Evolutionary conservation across 108 stramenopile species (phyloP).

Genomic region (Nannochloropsis salina): DNA sequence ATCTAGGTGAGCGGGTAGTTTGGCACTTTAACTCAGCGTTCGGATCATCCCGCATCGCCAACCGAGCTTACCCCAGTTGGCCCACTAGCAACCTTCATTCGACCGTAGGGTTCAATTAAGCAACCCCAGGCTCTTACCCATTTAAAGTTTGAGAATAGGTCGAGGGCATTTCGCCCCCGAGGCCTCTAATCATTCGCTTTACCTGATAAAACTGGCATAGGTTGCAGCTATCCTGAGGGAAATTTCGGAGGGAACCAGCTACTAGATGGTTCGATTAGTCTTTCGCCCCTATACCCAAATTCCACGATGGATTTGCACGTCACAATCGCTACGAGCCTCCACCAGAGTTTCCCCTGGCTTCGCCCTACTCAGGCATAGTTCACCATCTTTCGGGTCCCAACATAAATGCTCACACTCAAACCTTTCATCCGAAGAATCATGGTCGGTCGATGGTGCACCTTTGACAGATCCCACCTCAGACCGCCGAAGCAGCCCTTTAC

Average conservation of each 20-base stretch:
- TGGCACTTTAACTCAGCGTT: conserved; percentile 91
- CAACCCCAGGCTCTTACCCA: conserved; percentile 85
- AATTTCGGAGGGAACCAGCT: conserved; percentile 94
- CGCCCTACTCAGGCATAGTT: conserved; percentile 93
- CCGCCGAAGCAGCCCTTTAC: conserved; percentile 54
- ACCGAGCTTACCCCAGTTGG: conserved; percentile 91
- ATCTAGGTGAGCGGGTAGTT: conserved; percentile 89
- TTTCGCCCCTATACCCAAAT: conserved; percentile 96
- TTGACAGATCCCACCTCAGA: conserved; percentile 7
- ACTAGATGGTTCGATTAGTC: conserved; percentile 95
- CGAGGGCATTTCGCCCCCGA: conserved; percentile 76
- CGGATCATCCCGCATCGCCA: conserved; percentile 96
- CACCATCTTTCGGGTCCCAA: conserved; percentile 93
- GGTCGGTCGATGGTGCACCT: conserved; percentile 81
- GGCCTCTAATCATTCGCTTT: conserved; percentile 97
- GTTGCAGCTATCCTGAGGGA: conserved; percentile 83
- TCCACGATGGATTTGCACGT: conserved; percentile 88
- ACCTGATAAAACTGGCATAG: conserved; percentile 83
- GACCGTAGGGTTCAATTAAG: conserved; percentile 81
- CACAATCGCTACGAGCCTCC: conserved; percentile 87
- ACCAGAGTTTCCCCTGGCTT: conserved; percentile 93
- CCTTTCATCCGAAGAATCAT: conserved; percentile 71
- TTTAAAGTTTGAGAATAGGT: conserved; percentile 97
- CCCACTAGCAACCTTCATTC: conserved; percentile 90
- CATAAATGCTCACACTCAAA: conserved; percentile 84